Evolutionary conservation across 108 stramenopile genomes (phyloP).

Genomic region (Skeletonema costatum): DNA sequence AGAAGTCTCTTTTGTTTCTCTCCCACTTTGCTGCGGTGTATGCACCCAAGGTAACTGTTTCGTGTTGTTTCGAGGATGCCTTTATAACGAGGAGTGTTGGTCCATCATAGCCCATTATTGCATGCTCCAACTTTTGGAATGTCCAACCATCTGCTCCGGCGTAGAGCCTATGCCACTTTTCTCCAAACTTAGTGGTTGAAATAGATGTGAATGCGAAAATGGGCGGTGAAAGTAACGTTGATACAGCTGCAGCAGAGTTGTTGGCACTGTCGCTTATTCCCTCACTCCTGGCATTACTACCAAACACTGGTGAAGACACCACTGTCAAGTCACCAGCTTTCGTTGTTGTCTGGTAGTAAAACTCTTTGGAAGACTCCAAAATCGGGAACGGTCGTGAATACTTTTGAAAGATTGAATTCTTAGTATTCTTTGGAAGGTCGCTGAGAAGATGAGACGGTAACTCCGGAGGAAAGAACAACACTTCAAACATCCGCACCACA

Average conservation of each 20-base stretch:
- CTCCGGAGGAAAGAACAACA: slow-evolving; percentile 37
- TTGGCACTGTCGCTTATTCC: not conserved
- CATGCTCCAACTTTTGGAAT: slow-evolving; percentile 78
- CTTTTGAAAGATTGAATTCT: not conserved
- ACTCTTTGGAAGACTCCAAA: slow-evolving; percentile 30
- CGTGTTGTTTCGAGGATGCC: slow-evolving; percentile 20
- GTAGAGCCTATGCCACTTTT: slow-evolving; percentile 75
- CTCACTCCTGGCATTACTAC: slow-evolving; percentile 11
- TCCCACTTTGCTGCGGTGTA: slow-evolving; percentile 82
- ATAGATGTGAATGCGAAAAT: slow-evolving; percentile 37
- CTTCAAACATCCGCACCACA: slow-evolving; percentile 19
- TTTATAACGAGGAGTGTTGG: slow-evolving; percentile 68
- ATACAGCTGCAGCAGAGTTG: not conserved
- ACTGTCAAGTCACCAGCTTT: slow-evolving; percentile 20
- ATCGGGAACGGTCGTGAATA: slow-evolving; percentile 12
- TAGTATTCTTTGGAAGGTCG: not conserved
- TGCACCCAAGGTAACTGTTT: slow-evolving; percentile 56
- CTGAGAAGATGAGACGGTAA: not conserved
- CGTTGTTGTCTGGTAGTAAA: not conserved
- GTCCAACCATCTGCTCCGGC: slow-evolving; percentile 82
- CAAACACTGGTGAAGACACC: slow-evolving; percentile 32
- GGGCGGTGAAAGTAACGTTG: slow-evolving; percentile 21
- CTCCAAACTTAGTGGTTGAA: slow-evolving; percentile 39
- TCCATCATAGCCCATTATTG: slow-evolving; percentile 72
- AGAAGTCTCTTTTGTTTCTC: slow-evolving; percentile 78